Evolutionary conservation across 495 filamentous ascomycete genomes (phyloP), one percentile per base, ranked within the genome.

Genomic region (Aspergillus conjunctus): DNA sequence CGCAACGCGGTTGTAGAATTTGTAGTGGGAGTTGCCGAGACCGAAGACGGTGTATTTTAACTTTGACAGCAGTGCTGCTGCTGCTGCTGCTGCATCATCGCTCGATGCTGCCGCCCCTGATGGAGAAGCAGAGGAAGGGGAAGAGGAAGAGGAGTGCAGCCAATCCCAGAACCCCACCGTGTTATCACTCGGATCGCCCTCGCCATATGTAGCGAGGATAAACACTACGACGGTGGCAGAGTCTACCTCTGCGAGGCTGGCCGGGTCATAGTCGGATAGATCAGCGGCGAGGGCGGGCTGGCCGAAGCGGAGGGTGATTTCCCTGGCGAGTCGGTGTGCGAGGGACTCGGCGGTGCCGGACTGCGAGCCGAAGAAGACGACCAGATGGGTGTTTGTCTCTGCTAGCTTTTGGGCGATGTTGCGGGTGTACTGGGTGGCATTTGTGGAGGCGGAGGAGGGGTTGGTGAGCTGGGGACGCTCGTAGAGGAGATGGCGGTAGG

Each of bases 311-410:
- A 69, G 56, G 5, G 67, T 66, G 44, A 78, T 76, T 26, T 84
- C 82, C 51, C 77, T 67, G 0, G 72, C 76, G 15, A 85, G 68
- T 7, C 73, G 69, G 50, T 77, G 66, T 14, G 81, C 81, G 57
- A 83, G 76, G 0, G 72, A 71, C 60, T 84, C 82, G 0, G 81
- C 79, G 0, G 80, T 84, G 11, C 83, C 82, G 15, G 81, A 83
- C 68, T 85, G 82, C 0, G 80, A 84, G 51, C 79, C 82, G 77
- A 78, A 85, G 64, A 84, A 80, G 9, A 84, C 72, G 15, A 81
- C 78, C n/a, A 80, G 64, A 11, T 71, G 57, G 51, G 73, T 75
- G 7, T 75, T 65, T 1, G 71, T 63, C 46, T 73, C 69, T 18
- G 71, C 67, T 14, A 77, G 33, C 31, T 72, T 73, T 30, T 70